phyloP scores from a whole-genome alignment of 2,329 filamentous ascomycete genomes.

The Verticillium zaregamsianum region DNA sequence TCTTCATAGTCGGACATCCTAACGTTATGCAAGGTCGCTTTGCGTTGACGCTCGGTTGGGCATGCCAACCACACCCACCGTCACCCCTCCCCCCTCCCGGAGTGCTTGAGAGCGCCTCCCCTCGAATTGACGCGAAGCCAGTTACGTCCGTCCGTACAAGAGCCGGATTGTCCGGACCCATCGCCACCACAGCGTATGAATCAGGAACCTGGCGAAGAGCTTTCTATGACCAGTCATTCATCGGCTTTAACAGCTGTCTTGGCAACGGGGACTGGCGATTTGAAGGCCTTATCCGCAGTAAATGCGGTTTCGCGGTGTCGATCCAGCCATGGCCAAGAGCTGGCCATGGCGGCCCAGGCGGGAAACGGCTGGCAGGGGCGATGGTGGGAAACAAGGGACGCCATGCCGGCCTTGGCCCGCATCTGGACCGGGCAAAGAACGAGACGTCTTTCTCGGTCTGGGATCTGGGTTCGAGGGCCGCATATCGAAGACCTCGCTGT shows the following conservation, averaged over 20 bases:
- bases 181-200: background rate
- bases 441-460: background rate
- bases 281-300: background rate
- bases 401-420: background rate
- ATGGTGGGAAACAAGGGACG: background rate
- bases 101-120: background rate
- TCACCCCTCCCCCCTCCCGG: background rate
- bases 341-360: background rate
- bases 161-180: background rate
- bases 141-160: background rate
- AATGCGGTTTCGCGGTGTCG: background rate
- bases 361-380: background rate
- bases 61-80: background rate
- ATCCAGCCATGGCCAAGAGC: background rate
- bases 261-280: background rate
- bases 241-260: background rate
- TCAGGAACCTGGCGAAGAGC: background rate
- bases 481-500: background rate
- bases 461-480: background rate
- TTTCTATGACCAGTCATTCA: background rate
- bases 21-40: background rate
- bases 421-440: background rate
- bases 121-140: background rate
- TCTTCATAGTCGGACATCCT: background rate
- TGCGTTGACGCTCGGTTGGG: background rate